These are phyloP conservation scores for Huntiella omanensis DNA, from an alignment of 2,329 filamentous ascomycete genomes.

Conservation along the genomic window DNA sequence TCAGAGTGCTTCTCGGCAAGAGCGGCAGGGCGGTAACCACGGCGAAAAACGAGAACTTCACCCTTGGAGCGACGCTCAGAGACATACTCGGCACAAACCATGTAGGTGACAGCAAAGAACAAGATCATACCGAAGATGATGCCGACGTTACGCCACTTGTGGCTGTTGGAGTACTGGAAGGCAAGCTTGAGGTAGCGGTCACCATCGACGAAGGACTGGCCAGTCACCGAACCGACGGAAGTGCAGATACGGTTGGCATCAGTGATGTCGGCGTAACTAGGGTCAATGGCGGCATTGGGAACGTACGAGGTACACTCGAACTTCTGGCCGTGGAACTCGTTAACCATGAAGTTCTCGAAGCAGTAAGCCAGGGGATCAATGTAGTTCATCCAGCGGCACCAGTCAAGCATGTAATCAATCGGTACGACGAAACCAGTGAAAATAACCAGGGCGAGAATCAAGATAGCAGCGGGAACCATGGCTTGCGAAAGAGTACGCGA, in stretches of 20 bases:
- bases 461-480: slow-evolving; percentile 38
- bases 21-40: slow-evolving; percentile 41
- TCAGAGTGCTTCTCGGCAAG: slow-evolving; percentile 43
- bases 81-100: slow-evolving; percentile 46
- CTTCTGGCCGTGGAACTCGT: slow-evolving; percentile 47
- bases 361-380: slow-evolving; percentile 62
- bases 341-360: slow-evolving; percentile 65
- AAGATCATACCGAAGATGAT: slow-evolving; percentile 46
- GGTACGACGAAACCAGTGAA: slow-evolving; percentile 53
- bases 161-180: slow-evolving; percentile 35
- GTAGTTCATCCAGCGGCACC: slow-evolving; percentile 72
- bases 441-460: slow-evolving; percentile 48
- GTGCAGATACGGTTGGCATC: slow-evolving; percentile 33
- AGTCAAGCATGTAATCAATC: slow-evolving; percentile 52
- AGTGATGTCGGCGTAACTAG: slow-evolving; percentile 20
- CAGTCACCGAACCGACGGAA: slow-evolving; percentile 37
- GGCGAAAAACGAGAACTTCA: slow-evolving; percentile 56
- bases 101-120: slow-evolving; percentile 43
- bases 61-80: slow-evolving; percentile 54
- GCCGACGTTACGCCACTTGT: slow-evolving; percentile 55
- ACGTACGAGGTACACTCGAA: slow-evolving; percentile 34
- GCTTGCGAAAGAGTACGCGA: slow-evolving; percentile 52
- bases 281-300: slow-evolving; percentile 20
- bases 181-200: slow-evolving; percentile 34
- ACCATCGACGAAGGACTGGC: slow-evolving; percentile 33